Base-by-base conservation (phyloP, 306 rosid genomes). In the Abrus pulchellus region DNA sequence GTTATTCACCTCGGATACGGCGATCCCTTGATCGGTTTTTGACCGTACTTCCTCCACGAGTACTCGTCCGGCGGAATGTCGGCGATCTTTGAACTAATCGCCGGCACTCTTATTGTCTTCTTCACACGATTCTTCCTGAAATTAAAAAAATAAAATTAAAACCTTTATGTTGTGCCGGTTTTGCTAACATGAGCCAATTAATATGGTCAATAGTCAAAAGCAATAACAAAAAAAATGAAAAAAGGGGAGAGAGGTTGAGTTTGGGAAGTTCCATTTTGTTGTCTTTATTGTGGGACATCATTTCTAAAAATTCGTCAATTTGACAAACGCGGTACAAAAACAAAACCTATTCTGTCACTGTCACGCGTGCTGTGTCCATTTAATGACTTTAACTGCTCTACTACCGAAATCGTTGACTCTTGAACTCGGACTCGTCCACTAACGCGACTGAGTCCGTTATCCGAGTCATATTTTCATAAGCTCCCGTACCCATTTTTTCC, bases 31-130 rank as follows among this genome's bases (percentile, higher is more conserved):
- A 94, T 94, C 66, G 98, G 98, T 67, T 94, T 94, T 77, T 94
- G 98, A 9, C 98, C 98, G 85, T 94, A 94, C 84, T 94, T 94
- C 71, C 98, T 92, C 98, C 98, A 94, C 0, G 98, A 94, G 13
- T 71, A 89, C 82, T 94, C 98, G 83, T 94, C 98, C 68, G 97
- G 70, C n/a, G 98, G 98, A 60, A 94, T 94, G 75, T 94, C 98
- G 1, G 98, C 97, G 52, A 92, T 76, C 73, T 90, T 94, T 2
- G 98, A 63, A 82, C 98, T 94, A 0, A 94, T 88, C 72, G 97
- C 98, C 50, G 96, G 97, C 28, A 94, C 94, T 38, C 94, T 86
- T 0, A 94, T 81, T 12, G 92, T 89, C 55, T 83, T 92, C 88
- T 90, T 94, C 84, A 88, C 80, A 11, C 98, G 92, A 78, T 89